phyloP scores from a whole-genome alignment of 2,329 filamentous ascomycete species.

The Colletotrichum sp. region DNA sequence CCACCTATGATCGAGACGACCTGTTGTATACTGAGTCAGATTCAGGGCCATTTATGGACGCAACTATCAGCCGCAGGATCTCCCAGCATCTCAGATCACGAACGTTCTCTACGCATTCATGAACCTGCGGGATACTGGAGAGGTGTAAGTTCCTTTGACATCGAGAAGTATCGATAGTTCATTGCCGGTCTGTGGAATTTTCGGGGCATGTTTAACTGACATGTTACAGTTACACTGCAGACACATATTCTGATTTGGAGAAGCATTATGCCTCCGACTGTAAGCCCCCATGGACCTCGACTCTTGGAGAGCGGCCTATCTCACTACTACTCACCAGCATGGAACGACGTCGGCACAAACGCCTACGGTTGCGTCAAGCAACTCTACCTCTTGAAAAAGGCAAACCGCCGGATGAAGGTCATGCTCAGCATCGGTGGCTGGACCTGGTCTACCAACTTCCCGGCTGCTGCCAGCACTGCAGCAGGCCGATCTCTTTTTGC shows the following conservation, averaged over 20 bases:
- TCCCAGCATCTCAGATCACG: constrained; percentile 73
- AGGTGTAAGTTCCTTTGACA: constrained; percentile 58
- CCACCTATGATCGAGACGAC: too few relatives aligned
- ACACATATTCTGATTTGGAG: constrained; percentile 72
- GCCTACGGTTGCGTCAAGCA: constrained; percentile 85
- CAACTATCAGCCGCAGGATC: constrained; percentile 72
- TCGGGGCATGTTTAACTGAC: fast-evolving
- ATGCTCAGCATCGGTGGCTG: constrained; percentile 85
- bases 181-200: fast-evolving
- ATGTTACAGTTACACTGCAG: constrained; percentile 61
- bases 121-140: constrained; percentile 73
- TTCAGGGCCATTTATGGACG: constrained; percentile 74
- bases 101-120: constrained; percentile 85
- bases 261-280: constrained; percentile 76
- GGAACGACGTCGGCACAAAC: constrained; percentile 48
- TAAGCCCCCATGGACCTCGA: constrained; percentile 38
- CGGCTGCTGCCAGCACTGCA: constrained; percentile 67
- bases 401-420: constrained; percentile 78
- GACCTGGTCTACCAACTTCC: constrained; percentile 82
- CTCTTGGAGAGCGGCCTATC: too few relatives aligned
- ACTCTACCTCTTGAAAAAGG: constrained; percentile 77
- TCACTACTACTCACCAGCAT: background rate
- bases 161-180: fast-evolving
- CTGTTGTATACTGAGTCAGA: background rate
- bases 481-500: constrained; percentile 72